Conservation (phyloP, 371 early-diverging fungal genomes). For the Conidiobolus incongruus region DNA sequence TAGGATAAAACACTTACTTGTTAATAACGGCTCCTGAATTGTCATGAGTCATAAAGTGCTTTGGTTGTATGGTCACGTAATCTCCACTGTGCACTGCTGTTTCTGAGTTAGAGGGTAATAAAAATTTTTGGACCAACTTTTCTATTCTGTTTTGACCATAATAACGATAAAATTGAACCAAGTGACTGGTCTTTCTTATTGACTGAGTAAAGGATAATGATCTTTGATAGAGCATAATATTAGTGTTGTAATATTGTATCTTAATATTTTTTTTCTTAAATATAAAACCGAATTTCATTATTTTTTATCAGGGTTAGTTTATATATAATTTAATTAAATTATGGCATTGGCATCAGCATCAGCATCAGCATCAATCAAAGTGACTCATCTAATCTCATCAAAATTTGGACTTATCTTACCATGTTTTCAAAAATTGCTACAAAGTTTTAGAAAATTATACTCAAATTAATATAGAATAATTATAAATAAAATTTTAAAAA, state of each 20-base stretch:
- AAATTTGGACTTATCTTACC: too few relatives aligned
- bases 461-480: too few relatives aligned
- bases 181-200: neutral
- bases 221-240: neutral
- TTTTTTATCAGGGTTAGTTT: neutral
- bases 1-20: conserved; percentile 25
- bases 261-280: neutral
- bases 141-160: conserved; percentile 59
- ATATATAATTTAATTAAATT: too few relatives aligned
- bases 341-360: too few relatives aligned
- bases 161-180: neutral
- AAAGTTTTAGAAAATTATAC: too few relatives aligned
- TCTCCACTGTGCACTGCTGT: conserved; percentile 62
- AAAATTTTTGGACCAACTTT: conserved; percentile 77
- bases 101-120: conserved; percentile 39
- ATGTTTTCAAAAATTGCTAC: too few relatives aligned
- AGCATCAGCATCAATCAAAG: too few relatives aligned
- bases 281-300: neutral
- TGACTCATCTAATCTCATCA: too few relatives aligned
- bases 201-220: neutral
- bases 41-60: conserved; percentile 86
- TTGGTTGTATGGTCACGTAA: conserved; percentile 77
- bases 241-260: neutral
- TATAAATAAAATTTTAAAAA: too few relatives aligned
- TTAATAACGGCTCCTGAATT: conserved; percentile 85